Evolutionary conservation across 805 yeast genomes (phyloP), one percentile per base, ranked within the genome.

Genomic region (Suhomyces faveliae): DNA sequence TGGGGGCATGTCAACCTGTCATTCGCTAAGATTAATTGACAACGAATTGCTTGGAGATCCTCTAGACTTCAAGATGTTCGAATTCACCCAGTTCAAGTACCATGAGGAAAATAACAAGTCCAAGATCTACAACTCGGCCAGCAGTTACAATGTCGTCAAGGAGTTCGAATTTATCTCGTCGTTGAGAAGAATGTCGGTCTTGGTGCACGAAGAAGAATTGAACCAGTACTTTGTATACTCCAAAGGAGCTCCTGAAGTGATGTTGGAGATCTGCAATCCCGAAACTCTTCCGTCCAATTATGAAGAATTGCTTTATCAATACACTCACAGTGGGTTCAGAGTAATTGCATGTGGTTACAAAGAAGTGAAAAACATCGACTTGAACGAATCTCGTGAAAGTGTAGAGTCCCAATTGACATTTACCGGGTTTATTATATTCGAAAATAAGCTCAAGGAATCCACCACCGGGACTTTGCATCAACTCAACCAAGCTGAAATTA

Each of bases 201-300:
- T 92, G 44, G 62, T 58, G 3, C 37, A 33, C n/a, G 37, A 33
- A 15, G 53, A 54, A 25, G 53, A 55, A 2, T 47, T 46, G 21
- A 41, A 48, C 9, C 37, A 45, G 3, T 33, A 45, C 5, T 49
- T 43, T 12, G 55, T 72, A 1, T 85, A 80, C 61, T 89, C 94
- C 10, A 94, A 94, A 62, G 99, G 99, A 42, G 99, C 99, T 0
- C 99, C 99, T 0, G 99, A 94, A 62, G 88, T 91, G 9, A 87
- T 94, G 77, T 73, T 78, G 24, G 84, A 81, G 13, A 81, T 94
- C 24, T 94, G 99, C 67, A 69, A 72, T 12, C 81, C 85, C 1
- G 80, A 77, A 15, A 71, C 90, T 0, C 67, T 94, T 42, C 99
- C 99, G 0, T 61, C 65, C 1, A 80, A 90, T 58, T 94, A 79